These are phyloP conservation scores for Candida hungchunana DNA, from an alignment of 805 yeast genomes.

Conservation along the genomic window DNA sequence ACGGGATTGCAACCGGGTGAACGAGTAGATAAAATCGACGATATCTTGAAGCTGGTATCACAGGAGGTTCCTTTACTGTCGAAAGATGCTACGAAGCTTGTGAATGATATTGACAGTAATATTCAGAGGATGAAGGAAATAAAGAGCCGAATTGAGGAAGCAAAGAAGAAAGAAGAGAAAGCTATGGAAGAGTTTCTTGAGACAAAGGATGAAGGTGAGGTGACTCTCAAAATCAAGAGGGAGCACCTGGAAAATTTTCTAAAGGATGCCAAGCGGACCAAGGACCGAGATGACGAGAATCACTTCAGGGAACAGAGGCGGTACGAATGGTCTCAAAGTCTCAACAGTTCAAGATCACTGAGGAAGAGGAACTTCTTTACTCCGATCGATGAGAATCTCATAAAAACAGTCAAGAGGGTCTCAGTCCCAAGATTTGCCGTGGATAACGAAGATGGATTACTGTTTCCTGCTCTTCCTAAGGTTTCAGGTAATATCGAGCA, in stretches of 20 bases:
- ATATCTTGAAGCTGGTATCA: constrained; percentile 10
- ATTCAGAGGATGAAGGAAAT: constrained; percentile 10
- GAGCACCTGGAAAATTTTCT: constrained; percentile 38
- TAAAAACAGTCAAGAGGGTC: constrained; percentile 11
- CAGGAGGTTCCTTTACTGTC: constrained; percentile 6
- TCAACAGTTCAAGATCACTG: constrained; percentile 34
- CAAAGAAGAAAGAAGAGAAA: constrained; percentile 3
- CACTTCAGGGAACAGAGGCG: constrained; percentile 46
- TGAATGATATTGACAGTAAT: constrained; percentile 5
- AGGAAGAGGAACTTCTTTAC: constrained; percentile 37
- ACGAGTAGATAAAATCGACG: constrained; percentile 4
- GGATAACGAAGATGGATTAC: constrained; percentile 14
- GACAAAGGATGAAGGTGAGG: background rate
- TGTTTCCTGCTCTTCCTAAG: constrained; percentile 22
- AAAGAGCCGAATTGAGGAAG: constrained; percentile 4
- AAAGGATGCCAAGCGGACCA: constrained; percentile 37
- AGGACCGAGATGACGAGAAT: constrained; percentile 37
- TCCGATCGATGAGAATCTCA: constrained; percentile 26
- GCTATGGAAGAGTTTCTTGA: constrained; percentile 1
- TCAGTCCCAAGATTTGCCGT: constrained; percentile 16
- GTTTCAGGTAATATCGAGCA: constrained; percentile 10
- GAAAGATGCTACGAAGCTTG: constrained; percentile 2
- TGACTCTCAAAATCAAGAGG: constrained; percentile 11
- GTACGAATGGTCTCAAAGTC: constrained; percentile 37
- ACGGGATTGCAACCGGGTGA: background rate